Evolutionary conservation across 345 rosid species (phyloP).

Genomic region (Luvunga scandens): DNA sequence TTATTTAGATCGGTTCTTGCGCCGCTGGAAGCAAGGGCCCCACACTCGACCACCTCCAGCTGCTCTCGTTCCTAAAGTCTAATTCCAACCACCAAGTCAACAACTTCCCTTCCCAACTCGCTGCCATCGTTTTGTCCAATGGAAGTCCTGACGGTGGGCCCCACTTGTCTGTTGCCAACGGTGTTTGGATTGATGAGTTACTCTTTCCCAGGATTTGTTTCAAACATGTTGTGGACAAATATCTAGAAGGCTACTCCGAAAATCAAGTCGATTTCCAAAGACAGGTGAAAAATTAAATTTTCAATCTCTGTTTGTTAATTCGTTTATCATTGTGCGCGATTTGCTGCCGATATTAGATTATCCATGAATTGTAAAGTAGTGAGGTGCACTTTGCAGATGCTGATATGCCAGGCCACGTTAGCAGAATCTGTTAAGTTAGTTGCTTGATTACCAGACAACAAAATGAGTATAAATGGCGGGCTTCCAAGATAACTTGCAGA

Average conservation of each 20-base stretch:
- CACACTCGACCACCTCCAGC: slow-evolving; percentile 66
- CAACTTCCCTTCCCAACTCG: slow-evolving; percentile 55
- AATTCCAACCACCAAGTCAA: slow-evolving; percentile 50
- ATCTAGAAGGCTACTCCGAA: slow-evolving; percentile 57
- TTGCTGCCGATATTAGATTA: no score
- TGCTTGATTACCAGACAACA: no score
- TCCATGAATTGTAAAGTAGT: no score
- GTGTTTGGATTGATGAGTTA: slow-evolving; percentile 65
- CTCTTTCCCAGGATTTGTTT: slow-evolving; percentile 54
- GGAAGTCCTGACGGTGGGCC: slow-evolving; percentile 67
- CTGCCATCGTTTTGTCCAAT: slow-evolving; percentile 60
- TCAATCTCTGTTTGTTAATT: no score
- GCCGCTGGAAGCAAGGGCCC: slow-evolving; percentile 55
- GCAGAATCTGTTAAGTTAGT: no score
- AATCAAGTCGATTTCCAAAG: slow-evolving; percentile 56
- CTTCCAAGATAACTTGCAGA: no score
- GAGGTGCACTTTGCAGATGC: no score
- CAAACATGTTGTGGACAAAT: slow-evolving; percentile 44
- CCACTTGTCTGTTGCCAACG: slow-evolving; percentile 49
- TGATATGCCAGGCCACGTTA: no score
- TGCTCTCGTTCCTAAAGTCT: slow-evolving; percentile 67
- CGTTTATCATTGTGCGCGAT: no score
- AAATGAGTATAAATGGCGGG: no score
- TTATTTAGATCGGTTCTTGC: no score
- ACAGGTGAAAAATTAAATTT: slow-evolving; percentile 36